Evolutionary conservation across 164 flowering plant genomes (phyloP).

Genomic region (Malania oleifera): DNA sequence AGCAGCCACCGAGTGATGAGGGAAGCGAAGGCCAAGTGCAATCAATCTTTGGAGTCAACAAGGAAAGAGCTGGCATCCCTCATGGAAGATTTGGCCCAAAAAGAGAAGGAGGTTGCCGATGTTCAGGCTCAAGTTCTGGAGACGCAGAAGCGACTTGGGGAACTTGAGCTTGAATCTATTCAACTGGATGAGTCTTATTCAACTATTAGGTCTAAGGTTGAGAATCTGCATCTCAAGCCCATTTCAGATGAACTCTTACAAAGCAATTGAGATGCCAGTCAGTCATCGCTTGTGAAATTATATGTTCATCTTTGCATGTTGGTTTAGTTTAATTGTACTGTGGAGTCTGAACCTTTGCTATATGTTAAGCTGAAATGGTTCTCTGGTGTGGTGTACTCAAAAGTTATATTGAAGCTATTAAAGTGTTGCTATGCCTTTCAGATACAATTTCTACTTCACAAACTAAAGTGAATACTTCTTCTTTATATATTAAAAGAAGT

Average conservation of each 20-base stretch:
- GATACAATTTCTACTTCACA: too few relatives aligned
- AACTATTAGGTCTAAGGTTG: background rate
- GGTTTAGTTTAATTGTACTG: too few relatives aligned
- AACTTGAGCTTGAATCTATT: background rate
- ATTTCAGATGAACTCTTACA: background rate
- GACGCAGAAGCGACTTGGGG: background rate
- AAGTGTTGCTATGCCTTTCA: too few relatives aligned
- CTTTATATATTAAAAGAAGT: too few relatives aligned
- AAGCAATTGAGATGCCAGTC: background rate
- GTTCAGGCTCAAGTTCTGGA: background rate
- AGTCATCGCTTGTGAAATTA: too few relatives aligned
- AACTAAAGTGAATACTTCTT: too few relatives aligned
- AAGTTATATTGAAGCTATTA: too few relatives aligned
- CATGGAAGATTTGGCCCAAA: background rate
- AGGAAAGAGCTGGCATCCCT: background rate
- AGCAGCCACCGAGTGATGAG: background rate
- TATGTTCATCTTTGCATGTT: too few relatives aligned
- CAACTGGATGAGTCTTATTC: background rate
- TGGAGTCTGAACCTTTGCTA: too few relatives aligned
- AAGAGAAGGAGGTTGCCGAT: conserved; percentile 3
- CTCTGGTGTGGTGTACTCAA: too few relatives aligned
- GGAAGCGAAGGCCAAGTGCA: background rate
- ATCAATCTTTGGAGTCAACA: background rate
- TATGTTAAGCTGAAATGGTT: too few relatives aligned
- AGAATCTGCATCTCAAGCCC: background rate